Base-by-base conservation (phyloP, 140 eudicot genomes). In the Bidens hawaiensis region DNA sequence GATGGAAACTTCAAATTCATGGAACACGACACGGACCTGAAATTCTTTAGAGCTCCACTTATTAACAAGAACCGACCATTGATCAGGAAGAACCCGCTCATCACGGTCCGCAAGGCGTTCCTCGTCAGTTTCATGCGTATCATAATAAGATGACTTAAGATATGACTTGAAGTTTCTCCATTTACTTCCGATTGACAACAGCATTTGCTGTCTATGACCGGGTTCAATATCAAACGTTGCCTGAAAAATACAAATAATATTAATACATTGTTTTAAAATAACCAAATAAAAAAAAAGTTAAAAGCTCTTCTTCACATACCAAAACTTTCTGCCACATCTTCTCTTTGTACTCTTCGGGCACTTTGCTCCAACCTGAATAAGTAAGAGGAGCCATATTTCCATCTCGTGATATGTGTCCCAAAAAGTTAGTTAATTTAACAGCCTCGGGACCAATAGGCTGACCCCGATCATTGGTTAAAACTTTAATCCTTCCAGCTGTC, bases 31-130 rank as follows among this genome's bases (percentile, higher is more conserved):
- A 60, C 71, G 24, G 31, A 80, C 90, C 81, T 77, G 75, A 17
- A 57, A 75, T 53, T 78, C 62, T 13, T 72, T 77, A 46, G 85
- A 73, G 81, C 67, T 77, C 86, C 86, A 83, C 47, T 76, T 72
- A 27, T 68, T 51, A 57, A 83, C 70, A 59, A 83, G 90, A 12
- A 57, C 55, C 16, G 75, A 50, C 90, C 90, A 83, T 69, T 83
- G 90, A 67, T 83, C 86, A 33, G 86, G 84, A 52, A 66, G 77
- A 74, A 83, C 90, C 75, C 86, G 74, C 70, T 65, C 64, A 59
- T 83, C 86, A 70, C 83, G 77, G 63, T 83, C 90, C 2, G 90
- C 90, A 66, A 80, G 76, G 48, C 90, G 81, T 46, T 80, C 86
- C 49, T 75, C 84, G 59, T 83, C 75, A 30, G 86, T 80, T 22